Conservation (phyloP, 2,329 filamentous ascomycete species). For the Colletotrichum australisinense region DNA sequence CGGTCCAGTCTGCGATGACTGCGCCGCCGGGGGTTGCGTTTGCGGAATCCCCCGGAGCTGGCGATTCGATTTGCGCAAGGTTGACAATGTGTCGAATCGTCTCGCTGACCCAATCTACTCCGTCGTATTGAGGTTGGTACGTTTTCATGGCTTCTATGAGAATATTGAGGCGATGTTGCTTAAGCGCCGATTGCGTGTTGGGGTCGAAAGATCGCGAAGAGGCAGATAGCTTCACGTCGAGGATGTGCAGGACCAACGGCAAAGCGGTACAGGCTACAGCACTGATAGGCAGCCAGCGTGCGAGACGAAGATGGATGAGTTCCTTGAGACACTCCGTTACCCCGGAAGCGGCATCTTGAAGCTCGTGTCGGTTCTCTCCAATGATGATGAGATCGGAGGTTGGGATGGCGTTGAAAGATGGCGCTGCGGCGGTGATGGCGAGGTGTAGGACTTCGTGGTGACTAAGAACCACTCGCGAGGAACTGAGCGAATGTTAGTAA, state of each 20-base stretch:
- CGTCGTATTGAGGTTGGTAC: conserved; percentile 58
- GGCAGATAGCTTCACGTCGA: conserved; percentile 49
- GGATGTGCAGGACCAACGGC: conserved; percentile 46
- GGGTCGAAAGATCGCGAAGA: conserved; percentile 39
- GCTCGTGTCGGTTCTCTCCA: conserved; percentile 54
- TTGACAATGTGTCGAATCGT: conserved; percentile 56
- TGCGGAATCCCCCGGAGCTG: conserved; percentile 20
- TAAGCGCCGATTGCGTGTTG: conserved; percentile 49
- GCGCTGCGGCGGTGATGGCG: conserved; percentile 52
- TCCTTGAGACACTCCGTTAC: conserved; percentile 59
- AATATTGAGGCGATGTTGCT: conserved; percentile 56
- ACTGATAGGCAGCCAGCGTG: conserved; percentile 59
- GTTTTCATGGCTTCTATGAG: conserved; percentile 59
- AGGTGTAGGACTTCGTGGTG: conserved; percentile 59
- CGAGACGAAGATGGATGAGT: conserved; percentile 56
- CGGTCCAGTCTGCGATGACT: conserved; percentile 53
- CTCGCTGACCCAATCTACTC: conserved; percentile 57
- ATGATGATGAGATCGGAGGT: conserved; percentile 47
- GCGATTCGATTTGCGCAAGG: conserved; percentile 46
- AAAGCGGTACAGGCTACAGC: conserved; percentile 51
- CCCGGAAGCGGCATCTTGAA: conserved; percentile 56
- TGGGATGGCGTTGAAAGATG: conserved; percentile 44
- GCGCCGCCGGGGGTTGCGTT: conserved; percentile 33
- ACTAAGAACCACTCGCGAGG: conserved; percentile 55
- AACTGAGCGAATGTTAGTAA: conserved; percentile 44